Evolutionary conservation across 768 basidiomycete genomes (phyloP).

Genomic region (Asterophora parasitica): DNA sequence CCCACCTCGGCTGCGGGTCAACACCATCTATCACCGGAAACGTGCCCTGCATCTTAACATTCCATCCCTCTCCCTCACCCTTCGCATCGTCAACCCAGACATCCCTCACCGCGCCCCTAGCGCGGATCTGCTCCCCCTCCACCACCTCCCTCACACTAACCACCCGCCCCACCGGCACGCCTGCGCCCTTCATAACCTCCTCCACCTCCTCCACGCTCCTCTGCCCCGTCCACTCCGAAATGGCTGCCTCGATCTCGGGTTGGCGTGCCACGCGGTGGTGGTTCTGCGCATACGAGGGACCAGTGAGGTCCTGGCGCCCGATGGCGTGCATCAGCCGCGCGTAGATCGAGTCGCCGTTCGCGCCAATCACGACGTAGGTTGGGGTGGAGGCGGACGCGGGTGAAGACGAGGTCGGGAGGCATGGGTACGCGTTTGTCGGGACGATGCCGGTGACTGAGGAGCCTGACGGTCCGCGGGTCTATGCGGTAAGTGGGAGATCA

Average conservation of each 20-base stretch:
- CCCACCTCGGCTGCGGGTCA: conserved; percentile 57
- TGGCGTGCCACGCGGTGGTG: conserved; percentile 60
- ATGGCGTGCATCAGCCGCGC: conserved; percentile 60
- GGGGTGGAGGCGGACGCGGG: conserved; percentile 30
- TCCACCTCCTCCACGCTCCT: conserved; percentile 52
- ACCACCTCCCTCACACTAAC: conserved; percentile 59
- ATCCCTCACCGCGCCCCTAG: conserved; percentile 53
- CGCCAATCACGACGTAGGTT: conserved; percentile 65
- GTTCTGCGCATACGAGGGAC: conserved; percentile 51
- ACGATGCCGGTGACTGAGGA: conserved; percentile 75
- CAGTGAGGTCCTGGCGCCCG: conserved; percentile 53
- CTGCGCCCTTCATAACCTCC: conserved; percentile 40
- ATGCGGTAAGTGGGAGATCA: not conserved
- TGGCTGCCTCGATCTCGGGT: conserved; percentile 59
- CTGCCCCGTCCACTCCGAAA: conserved; percentile 52
- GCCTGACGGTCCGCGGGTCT: conserved; percentile 70
- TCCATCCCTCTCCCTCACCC: conserved; percentile 42
- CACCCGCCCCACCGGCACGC: conserved; percentile 64
- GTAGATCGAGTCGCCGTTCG: conserved; percentile 69
- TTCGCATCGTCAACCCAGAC: conserved; percentile 44
- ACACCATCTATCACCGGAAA: conserved; percentile 61
- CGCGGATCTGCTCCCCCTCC: conserved; percentile 49
- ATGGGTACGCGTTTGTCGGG: conserved; percentile 71
- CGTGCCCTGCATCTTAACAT: conserved; percentile 62
- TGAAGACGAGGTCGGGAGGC: conserved; percentile 41